Base-by-base conservation (phyloP, 352 stramenopile species). In the Globisporangium megalacanthum region DNA sequence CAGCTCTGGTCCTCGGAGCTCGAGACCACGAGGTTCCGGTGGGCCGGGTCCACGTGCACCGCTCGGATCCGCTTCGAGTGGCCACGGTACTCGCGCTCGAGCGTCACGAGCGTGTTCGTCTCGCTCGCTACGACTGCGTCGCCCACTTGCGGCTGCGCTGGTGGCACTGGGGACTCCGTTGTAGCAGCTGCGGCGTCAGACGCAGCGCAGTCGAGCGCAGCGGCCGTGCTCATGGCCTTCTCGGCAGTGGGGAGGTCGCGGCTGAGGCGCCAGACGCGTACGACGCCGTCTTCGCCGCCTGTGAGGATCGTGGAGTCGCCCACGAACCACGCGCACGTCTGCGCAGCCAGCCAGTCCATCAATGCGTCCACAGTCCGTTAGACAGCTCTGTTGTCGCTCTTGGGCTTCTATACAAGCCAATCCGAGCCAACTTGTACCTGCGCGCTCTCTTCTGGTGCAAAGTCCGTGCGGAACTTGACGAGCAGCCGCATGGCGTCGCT, bases 381-480 rank as follows among this genome's bases (percentile, higher is more conserved):
- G 25, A 29, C 25, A 29, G 25, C 25, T 29, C 25, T 29, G 25
- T 29, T 29, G 25, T 29, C 25, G 25, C 25, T 29, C 1, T 29
- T 29, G 25, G 1, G 25, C 25, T 29, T 29, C 25, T 4, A 29
- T 29, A 29, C 25, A 29, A 29, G 25, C 25, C 25, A 29, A 29
- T 29, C 25, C n/a, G n/a, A n/a, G n/a, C n/a, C 25, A 29, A 29
- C 25, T 29, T 29, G 25, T 29, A 82, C 72, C 69, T 82, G 81
- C 9, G 77, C 85, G 50, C 79, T 89, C 55, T 92, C 82, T 10
- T 80, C 64, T 5, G 71, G 64, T 2, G 81, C 70, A 66, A 94
- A 94, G 53, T 94, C 84, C 20, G 84, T 91, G 50, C 78, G 79
- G 68, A 94, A 92, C 52, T 88, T 86, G 57, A 92, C 70, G 44